Percentiles rank a stretch among this genome's conserved stretches.
These are phyloP conservation scores for Chalciporus sphaerocephalus DNA, from an alignment of 768 basidiomycete species.

Conservation along the genomic window DNA sequence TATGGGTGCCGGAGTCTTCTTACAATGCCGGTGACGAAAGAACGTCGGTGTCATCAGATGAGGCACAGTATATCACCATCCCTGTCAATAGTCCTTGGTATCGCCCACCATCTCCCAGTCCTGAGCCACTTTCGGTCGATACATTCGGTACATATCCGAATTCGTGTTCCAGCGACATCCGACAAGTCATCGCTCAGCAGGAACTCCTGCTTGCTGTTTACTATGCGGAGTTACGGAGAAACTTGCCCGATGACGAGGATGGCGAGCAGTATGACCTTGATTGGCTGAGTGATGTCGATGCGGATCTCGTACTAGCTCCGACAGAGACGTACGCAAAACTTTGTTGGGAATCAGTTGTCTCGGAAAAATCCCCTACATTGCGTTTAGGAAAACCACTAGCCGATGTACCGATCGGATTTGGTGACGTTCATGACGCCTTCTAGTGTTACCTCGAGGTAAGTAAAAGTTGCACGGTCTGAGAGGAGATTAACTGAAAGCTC, in stretches of 20 bases:
- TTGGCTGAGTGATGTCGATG: conserved; percentile 28
- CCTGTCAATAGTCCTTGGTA: conserved; percentile 39
- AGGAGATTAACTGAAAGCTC: neutral
- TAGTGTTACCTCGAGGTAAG: conserved; percentile 13
- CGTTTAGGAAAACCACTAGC: conserved; percentile 14
- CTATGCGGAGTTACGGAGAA: conserved; percentile 27
- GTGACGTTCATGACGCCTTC: conserved; percentile 17
- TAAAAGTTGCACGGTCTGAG: neutral
- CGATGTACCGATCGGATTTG: conserved; percentile 30
- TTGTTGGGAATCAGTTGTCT: conserved; percentile 28
- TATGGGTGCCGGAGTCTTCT: conserved; percentile 15
- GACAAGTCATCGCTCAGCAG: conserved; percentile 31
- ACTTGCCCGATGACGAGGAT: conserved; percentile 11
- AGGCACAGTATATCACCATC: conserved; percentile 39
- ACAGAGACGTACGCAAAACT: conserved; percentile 26
- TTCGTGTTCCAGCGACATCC: conserved; percentile 32
- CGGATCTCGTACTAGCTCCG: conserved; percentile 27
- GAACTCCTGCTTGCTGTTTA: conserved; percentile 32
- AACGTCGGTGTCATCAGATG: conserved; percentile 20
- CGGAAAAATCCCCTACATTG: conserved; percentile 12
- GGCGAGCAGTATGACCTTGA: conserved; percentile 16
- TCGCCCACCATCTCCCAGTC: conserved; percentile 27
- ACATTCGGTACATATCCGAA: conserved; percentile 16
- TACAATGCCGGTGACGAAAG: conserved; percentile 21
- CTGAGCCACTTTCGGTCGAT: conserved; percentile 20